These are phyloP conservation scores for Carex myosuroides DNA, from an alignment of 176 grass and related monocot species.

Conservation along the genomic window DNA sequence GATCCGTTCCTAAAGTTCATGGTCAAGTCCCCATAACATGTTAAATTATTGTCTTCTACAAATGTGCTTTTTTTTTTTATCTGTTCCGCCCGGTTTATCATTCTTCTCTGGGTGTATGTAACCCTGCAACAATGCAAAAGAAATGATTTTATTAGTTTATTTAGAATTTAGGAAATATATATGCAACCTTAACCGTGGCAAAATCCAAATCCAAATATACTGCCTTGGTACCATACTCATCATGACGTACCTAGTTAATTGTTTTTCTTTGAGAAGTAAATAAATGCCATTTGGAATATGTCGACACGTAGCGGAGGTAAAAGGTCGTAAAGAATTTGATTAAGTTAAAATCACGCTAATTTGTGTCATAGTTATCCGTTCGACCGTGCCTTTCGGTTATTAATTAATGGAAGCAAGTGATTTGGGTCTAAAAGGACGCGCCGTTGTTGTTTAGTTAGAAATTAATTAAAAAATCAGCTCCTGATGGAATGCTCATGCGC, in stretches of 20 bases:
- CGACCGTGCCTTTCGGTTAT: constrained; percentile 18
- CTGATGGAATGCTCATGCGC: background rate
- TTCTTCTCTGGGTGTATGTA: no score
- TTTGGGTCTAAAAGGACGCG: constrained; percentile 26
- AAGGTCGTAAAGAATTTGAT: background rate
- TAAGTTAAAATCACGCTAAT: background rate
- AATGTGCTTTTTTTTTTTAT: no score
- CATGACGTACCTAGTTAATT: no score
- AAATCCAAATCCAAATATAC: background rate
- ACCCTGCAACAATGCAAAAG: no score
- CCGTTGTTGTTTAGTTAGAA: constrained; percentile 15
- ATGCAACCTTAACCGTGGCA: background rate
- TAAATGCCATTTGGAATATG: background rate
- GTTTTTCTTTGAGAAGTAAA: background rate
- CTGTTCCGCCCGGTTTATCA: no score
- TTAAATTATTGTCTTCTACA: no score
- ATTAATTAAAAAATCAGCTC: background rate
- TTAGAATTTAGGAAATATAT: background rate
- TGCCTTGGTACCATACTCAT: no score
- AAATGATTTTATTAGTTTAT: background rate
- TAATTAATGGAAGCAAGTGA: constrained; percentile 27
- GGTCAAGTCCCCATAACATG: no score
- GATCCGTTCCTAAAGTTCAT: no score
- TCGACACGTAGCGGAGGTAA: constrained; percentile 3
- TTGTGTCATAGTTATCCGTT: constrained; percentile 13